These are phyloP conservation scores for Gossypium thurberi DNA, from an alignment of 345 rosid species.

Conservation along the genomic window DNA sequence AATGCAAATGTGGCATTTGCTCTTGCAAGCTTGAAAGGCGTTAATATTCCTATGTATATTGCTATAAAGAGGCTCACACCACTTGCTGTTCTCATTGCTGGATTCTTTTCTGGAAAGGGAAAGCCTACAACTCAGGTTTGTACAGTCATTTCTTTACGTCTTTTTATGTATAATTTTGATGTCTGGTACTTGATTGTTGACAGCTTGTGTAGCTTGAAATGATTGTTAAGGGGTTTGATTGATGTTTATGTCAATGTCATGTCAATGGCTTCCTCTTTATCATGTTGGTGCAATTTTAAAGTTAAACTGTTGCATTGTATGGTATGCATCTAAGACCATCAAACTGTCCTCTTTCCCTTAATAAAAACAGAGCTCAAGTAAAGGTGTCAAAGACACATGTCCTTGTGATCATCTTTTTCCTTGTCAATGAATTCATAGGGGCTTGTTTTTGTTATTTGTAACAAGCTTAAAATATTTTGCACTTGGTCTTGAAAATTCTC, in stretches of 20 bases:
- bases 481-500: background rate
- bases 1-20: constrained; percentile 98
- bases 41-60: constrained; percentile 95
- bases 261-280: background rate
- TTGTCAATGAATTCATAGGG: background rate
- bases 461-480: background rate
- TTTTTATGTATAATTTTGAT: background rate
- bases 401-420: background rate
- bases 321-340: too few relatives aligned
- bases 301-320: too few relatives aligned
- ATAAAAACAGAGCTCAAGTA: background rate
- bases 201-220: background rate
- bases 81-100: constrained; percentile 75
- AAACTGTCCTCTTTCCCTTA: background rate
- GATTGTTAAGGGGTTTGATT: background rate
- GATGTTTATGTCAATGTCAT: background rate
- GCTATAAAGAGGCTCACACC: constrained; percentile 97
- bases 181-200: background rate
- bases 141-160: background rate
- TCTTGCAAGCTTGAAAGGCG: constrained; percentile 96
- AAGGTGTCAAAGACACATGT: background rate
- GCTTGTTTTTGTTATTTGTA: background rate
- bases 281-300: background rate
- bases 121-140: constrained; percentile 74
- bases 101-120: constrained; percentile 64